A percentile compares a stretch with the other conserved stretches of the same genome.
phyloP scores from a whole-genome alignment of 345 rosid species.

The Pugionium cornutum region DNA sequence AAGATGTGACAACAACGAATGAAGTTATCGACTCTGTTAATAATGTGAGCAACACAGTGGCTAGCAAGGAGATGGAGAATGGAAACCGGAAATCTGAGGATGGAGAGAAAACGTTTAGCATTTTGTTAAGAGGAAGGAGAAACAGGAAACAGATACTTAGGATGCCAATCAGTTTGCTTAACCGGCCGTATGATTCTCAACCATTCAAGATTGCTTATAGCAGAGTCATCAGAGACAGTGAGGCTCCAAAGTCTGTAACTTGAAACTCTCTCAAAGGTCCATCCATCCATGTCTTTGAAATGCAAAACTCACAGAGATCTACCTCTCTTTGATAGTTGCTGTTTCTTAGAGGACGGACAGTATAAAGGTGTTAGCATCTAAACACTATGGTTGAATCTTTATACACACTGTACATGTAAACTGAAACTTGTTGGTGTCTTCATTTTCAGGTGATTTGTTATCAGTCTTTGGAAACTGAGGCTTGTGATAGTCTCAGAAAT shows the following conservation, averaged over 20 bases:
- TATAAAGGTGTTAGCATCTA: constrained; percentile 33
- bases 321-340: constrained; percentile 19
- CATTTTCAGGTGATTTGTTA: constrained; percentile 31
- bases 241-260: constrained; percentile 58
- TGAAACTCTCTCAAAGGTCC: constrained; percentile 15
- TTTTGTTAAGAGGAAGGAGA: constrained; percentile 84
- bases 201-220: constrained; percentile 72
- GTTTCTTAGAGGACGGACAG: constrained; percentile 23
- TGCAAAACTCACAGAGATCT: constrained; percentile 9
- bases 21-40: constrained; percentile 40
- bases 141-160: constrained; percentile 85
- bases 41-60: constrained; percentile 33
- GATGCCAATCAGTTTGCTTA: constrained; percentile 90
- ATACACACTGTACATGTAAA: background rate
- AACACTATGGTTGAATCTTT: background rate
- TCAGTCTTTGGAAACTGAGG: constrained; percentile 25
- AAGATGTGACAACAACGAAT: constrained; percentile 14
- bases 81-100: constrained; percentile 45
- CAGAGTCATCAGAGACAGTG: constrained; percentile 81
- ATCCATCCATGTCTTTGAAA: constrained; percentile 8
- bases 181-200: constrained; percentile 85
- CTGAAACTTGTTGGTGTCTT: constrained; percentile 14
- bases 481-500: constrained; percentile 30
- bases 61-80: constrained; percentile 47
- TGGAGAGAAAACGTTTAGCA: constrained; percentile 83